These are phyloP conservation scores for Pseudoscleropodium purum DNA, from an alignment of 225 moss, liverwort and hornwort species.

Conservation along the genomic window DNA sequence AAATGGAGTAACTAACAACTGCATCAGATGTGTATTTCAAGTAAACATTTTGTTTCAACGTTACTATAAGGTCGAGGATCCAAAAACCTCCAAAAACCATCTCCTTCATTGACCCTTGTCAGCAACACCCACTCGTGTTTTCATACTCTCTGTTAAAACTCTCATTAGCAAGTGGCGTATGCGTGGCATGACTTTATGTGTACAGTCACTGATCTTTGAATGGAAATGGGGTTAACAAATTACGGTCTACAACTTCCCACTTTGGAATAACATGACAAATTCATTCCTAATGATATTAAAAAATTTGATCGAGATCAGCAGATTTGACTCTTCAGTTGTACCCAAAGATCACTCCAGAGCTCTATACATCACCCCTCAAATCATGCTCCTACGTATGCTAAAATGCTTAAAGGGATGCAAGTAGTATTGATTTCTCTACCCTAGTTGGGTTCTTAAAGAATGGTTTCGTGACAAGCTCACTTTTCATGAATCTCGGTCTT, in stretches of 20 bases:
- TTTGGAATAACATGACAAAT: background rate
- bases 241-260: background rate
- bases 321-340: background rate
- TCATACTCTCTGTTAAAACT: too few relatives aligned
- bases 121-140: background rate
- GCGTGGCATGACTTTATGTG: background rate
- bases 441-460: background rate
- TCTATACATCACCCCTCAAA: background rate
- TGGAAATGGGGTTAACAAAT: background rate
- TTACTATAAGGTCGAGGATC: background rate
- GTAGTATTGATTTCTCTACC: background rate
- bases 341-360: background rate
- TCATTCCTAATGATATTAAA: background rate
- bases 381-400: background rate
- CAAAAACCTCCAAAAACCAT: too few relatives aligned
- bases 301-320: background rate
- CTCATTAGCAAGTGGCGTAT: background rate
- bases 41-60: background rate
- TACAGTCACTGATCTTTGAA: background rate
- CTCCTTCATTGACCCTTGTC: background rate
- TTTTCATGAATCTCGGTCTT: slow-evolving; percentile 35
- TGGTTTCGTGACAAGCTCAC: background rate
- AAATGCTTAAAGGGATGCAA: background rate
- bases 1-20: background rate
- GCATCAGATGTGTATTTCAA: background rate